Percentiles rank a stretch among this genome's conserved stretches.
Conservation (phyloP, 2,329 filamentous ascomycete species). For the Scytalidium sp. region DNA sequence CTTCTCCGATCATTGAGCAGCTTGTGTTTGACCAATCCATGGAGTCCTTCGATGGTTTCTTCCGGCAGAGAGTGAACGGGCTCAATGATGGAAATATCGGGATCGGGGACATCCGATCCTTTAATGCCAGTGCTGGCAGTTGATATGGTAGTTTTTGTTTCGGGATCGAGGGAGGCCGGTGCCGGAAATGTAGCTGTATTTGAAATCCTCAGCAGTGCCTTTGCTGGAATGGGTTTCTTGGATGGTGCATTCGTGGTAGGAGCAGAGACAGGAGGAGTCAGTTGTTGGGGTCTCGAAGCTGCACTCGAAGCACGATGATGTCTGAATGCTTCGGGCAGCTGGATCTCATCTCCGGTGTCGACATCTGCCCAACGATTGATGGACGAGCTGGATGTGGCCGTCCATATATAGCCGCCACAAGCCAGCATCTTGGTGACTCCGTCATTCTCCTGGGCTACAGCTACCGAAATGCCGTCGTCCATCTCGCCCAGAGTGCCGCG, state of each 20-base stretch:
- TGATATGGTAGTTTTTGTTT: constrained; percentile 51
- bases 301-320: constrained; percentile 46
- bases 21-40: constrained; percentile 90
- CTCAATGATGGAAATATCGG: constrained; percentile 47
- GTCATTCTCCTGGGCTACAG: constrained; percentile 89
- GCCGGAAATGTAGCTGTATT: constrained; percentile 77
- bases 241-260: constrained; percentile 28
- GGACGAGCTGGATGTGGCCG: constrained; percentile 69
- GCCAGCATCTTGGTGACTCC: constrained; percentile 68
- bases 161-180: constrained; percentile 47
- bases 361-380: constrained; percentile 78
- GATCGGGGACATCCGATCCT: constrained; percentile 52
- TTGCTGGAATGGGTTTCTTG: constrained; percentile 71
- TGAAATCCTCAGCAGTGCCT: constrained; percentile 77
- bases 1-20: constrained; percentile 87
- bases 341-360: constrained; percentile 71
- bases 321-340: constrained; percentile 54
- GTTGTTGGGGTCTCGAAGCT: constrained; percentile 34
- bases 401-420: constrained; percentile 57
- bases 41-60: constrained; percentile 90
- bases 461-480: constrained; percentile 86
- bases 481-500: constrained; percentile 67
- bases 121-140: constrained; percentile 48
- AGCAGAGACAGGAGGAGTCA: constrained; percentile 32
- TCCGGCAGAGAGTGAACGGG: constrained; percentile 68